A percentile compares a stretch with the other conserved stretches of the same genome.
These are phyloP conservation scores for cucumber (Cucumis sativus) DNA, from an alignment of 306 rosid genomes.

Conservation along the genomic window DNA sequence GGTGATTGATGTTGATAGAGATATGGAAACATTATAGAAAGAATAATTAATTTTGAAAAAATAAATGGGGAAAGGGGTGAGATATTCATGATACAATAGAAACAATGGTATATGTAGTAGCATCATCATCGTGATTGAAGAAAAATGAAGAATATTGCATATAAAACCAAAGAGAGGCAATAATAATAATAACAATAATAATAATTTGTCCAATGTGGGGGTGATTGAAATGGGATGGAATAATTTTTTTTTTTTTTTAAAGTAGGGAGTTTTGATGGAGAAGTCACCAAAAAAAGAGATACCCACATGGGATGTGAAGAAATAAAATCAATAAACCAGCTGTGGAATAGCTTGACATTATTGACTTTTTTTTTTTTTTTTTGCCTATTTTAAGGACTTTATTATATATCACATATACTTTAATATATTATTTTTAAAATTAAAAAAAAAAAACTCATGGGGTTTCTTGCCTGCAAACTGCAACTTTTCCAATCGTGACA, in stretches of 20 bases:
- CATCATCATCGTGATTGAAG: not conserved
- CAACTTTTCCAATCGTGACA: not conserved
- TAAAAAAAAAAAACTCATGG: no score
- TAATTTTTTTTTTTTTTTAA: not conserved
- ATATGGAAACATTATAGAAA: no score
- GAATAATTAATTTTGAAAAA: no score
- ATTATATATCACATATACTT: not conserved
- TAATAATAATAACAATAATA: not conserved
- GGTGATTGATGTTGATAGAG: no score
- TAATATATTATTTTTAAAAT: no score
- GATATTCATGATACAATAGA: no score
- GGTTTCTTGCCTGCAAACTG: not conserved
- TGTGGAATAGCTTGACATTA: conserved; percentile 2
- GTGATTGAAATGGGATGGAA: not conserved
- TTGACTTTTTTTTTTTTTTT: not conserved
- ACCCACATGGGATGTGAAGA: not conserved
- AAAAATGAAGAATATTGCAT: not conserved
- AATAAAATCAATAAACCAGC: not conserved
- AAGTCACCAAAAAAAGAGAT: not conserved
- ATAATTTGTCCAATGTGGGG: not conserved
- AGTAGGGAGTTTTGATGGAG: not conserved
- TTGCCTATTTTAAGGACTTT: not conserved
- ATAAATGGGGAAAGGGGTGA: no score
- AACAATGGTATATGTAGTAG: no score
- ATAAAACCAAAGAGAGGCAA: not conserved